Conservation (phyloP, 768 basidiomycete species). For the Mycena kentingensis region DNA sequence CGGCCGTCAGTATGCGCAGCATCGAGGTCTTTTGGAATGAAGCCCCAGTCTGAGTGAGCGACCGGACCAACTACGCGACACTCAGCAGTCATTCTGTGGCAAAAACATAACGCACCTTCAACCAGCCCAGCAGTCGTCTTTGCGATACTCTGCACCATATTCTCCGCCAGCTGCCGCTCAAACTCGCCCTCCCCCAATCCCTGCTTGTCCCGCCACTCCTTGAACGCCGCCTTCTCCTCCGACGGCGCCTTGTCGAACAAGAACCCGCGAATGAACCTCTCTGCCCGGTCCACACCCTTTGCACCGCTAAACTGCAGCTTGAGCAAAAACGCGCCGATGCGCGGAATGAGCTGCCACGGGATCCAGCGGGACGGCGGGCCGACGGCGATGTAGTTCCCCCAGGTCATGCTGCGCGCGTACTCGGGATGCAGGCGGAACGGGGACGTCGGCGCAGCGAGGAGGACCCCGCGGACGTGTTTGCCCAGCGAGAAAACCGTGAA, state of each 20-base stretch:
- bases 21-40: slow-evolving; percentile 43
- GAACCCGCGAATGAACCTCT: slow-evolving; percentile 39
- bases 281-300: slow-evolving; percentile 37
- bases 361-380: slow-evolving; percentile 47
- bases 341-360: slow-evolving; percentile 41
- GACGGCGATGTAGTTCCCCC: slow-evolving; percentile 46
- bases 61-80: too few relatives aligned
- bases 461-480: slow-evolving; percentile 44
- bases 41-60: slow-evolving; percentile 58
- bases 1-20: slow-evolving; percentile 43
- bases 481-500: slow-evolving; percentile 55
- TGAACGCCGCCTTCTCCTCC: slow-evolving; percentile 42
- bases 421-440: slow-evolving; percentile 49
- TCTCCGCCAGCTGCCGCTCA: slow-evolving; percentile 43
- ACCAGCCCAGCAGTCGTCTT: slow-evolving; percentile 56
- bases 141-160: slow-evolving; percentile 48
- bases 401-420: slow-evolving; percentile 48
- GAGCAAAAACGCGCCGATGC: slow-evolving; percentile 36
- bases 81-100: too few relatives aligned
- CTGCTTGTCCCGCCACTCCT: slow-evolving; percentile 43
- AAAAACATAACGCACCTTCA: slow-evolving; percentile 42
- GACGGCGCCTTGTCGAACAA: slow-evolving; percentile 40
- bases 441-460: slow-evolving; percentile 49
- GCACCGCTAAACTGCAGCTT: slow-evolving; percentile 36
- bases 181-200: slow-evolving; percentile 46